A percentile compares a stretch with the other conserved stretches of the same genome.
These are phyloP conservation scores for Colletotrichum orbiculare DNA, from an alignment of 2,329 filamentous ascomycete genomes.

Conservation along the genomic window DNA sequence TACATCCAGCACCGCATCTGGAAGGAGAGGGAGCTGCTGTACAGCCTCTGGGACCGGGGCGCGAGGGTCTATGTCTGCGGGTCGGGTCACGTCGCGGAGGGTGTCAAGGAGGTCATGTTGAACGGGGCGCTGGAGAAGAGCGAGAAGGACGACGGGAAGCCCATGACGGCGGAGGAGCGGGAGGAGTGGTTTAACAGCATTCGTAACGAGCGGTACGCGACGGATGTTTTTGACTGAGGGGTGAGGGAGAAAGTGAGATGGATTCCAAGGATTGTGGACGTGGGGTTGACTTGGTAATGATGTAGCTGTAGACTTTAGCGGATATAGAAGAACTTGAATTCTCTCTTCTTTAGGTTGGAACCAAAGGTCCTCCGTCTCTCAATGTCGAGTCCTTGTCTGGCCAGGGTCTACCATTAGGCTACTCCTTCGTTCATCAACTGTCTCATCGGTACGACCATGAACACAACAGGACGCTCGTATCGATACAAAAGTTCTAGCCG, in stretches of 20 bases:
- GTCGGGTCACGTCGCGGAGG: slow-evolving; percentile 55
- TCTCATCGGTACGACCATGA: neutral
- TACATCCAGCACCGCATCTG: slow-evolving; percentile 60
- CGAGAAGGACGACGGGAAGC: slow-evolving; percentile 45
- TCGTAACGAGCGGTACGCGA: slow-evolving; percentile 67
- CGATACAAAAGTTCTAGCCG: neutral
- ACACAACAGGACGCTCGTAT: neutral
- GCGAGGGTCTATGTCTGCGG: slow-evolving; percentile 73
- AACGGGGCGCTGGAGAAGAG: slow-evolving; percentile 38
- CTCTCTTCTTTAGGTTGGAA: neutral
- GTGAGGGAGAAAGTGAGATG: no score
- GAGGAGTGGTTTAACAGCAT: slow-evolving; percentile 60
- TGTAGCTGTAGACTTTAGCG: neutral
- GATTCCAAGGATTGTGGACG: no score
- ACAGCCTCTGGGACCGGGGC: slow-evolving; percentile 47
- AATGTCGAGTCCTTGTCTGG: no score
- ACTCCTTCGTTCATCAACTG: neutral
- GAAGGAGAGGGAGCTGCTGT: slow-evolving; percentile 46
- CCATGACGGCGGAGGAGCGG: slow-evolving; percentile 46
- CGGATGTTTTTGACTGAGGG: slow-evolving; percentile 68
- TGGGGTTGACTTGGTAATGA: no score
- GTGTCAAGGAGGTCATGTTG: slow-evolving; percentile 48
- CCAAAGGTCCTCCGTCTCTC: neutral
- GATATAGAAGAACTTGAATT: neutral
- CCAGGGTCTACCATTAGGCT: neutral